Evolutionary conservation across 257 asterid species (phyloP).

Genomic region (Nicotiana sylvestris): DNA sequence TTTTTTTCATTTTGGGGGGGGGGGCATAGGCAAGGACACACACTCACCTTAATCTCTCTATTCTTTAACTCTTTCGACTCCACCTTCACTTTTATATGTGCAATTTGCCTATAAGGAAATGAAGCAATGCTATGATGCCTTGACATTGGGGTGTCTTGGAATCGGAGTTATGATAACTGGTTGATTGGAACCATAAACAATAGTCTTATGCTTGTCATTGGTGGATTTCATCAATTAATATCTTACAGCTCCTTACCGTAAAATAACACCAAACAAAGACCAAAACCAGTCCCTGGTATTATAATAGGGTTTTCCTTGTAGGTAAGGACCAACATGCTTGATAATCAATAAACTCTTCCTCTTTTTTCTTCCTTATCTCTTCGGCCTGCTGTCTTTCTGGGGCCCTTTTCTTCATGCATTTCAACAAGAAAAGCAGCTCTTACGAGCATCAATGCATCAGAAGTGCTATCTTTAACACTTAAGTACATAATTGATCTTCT

Average conservation of each 20-base stretch:
- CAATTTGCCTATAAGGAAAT: neutral
- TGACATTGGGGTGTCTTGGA: neutral
- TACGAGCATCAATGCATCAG: neutral
- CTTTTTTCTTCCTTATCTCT: neutral
- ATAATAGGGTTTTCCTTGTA: neutral
- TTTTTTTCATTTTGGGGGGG: neutral
- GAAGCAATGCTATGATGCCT: neutral
- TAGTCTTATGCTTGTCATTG: neutral
- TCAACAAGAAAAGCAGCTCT: neutral
- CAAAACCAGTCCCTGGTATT: neutral
- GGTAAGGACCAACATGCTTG: neutral
- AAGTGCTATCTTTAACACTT: neutral
- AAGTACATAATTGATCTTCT: neutral
- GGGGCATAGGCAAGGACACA: neutral
- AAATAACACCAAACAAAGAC: neutral
- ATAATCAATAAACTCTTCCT: neutral
- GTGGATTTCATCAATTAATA: too few relatives aligned
- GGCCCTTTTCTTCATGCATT: neutral
- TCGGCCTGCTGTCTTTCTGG: neutral
- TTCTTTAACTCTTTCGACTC: neutral
- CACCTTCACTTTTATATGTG: neutral
- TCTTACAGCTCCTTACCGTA: neutral
- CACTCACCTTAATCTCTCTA: neutral
- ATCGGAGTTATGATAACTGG: neutral
- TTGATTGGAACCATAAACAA: neutral